Percentiles rank a stretch among this genome's conserved stretches.
Conservation (phyloP, 2,329 filamentous ascomycete species). For the Fusarium vanettenii region DNA sequence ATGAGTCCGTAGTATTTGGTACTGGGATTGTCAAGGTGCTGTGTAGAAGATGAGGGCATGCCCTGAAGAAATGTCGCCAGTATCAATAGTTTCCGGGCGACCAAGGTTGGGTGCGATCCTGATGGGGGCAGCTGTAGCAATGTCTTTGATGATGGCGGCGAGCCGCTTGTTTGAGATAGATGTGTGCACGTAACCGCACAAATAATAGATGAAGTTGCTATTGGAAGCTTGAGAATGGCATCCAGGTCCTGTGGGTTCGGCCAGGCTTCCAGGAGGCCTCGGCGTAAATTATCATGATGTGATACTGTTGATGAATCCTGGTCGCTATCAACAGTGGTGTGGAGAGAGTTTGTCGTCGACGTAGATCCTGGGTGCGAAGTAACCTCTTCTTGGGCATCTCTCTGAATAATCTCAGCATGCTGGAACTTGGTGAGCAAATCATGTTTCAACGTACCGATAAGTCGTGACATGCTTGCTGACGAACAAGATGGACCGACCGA, state of each 20-base stretch:
- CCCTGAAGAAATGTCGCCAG: slow-evolving; percentile 53
- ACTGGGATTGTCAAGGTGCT: slow-evolving; percentile 15
- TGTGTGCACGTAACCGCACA: slow-evolving; percentile 52
- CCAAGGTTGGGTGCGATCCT: slow-evolving; percentile 52
- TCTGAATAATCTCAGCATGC: neutral
- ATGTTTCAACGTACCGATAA: neutral
- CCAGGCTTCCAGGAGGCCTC: slow-evolving; percentile 51
- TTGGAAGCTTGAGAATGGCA: slow-evolving; percentile 47
- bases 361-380: neutral
- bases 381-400: neutral
- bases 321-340: neutral
- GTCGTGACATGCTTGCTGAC: neutral
- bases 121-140: slow-evolving; percentile 44
- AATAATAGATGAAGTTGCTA: slow-evolving; percentile 47
- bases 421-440: neutral
- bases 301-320: neutral
- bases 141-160: slow-evolving; percentile 36
- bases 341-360: neutral
- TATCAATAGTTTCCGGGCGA: slow-evolving; percentile 55
- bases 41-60: slow-evolving; percentile 20
- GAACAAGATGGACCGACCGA: neutral
- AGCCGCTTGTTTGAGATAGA: neutral
- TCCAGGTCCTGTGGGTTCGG: slow-evolving; percentile 53
- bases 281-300: slow-evolving; percentile 41
- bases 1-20: slow-evolving; percentile 34